phyloP scores from a whole-genome alignment of 202 grass and related monocot species.

The Setaria italica region DNA sequence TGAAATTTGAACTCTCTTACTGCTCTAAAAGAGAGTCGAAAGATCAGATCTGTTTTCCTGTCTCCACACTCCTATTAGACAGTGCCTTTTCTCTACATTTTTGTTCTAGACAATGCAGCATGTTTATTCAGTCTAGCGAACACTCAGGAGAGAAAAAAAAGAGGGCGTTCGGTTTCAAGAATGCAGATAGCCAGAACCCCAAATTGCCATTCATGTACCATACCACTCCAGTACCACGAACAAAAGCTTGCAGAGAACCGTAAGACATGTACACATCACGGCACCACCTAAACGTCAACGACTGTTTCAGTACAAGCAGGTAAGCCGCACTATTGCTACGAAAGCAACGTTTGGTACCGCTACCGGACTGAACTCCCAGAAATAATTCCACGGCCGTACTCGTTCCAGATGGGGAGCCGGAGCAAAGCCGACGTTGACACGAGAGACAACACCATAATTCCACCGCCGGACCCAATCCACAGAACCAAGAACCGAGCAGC shows the following conservation, averaged over 20 bases:
- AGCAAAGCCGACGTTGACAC: slow-evolving; percentile 41
- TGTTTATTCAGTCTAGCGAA: slow-evolving; percentile 10
- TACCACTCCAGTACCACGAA: slow-evolving; percentile 34
- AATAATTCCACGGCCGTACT: slow-evolving; percentile 26
- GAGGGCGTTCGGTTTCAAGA: neutral
- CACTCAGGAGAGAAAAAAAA: neutral
- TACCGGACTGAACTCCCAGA: slow-evolving; percentile 30
- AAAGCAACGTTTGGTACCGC: slow-evolving; percentile 40
- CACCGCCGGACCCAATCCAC: neutral
- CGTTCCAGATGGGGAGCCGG: slow-evolving; percentile 17
- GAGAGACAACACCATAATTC: slow-evolving; percentile 37
- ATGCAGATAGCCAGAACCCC: slow-evolving; percentile 16
- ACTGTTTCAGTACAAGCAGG: slow-evolving; percentile 35
- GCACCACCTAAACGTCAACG: slow-evolving; percentile 29
- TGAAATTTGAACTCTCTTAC: slow-evolving; percentile 5
- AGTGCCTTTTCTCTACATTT: neutral
- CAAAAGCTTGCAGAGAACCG: slow-evolving; percentile 4
- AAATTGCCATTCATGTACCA: slow-evolving; percentile 29
- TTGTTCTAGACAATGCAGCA: neutral
- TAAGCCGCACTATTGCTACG: slow-evolving; percentile 33
- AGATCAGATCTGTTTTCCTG: slow-evolving; percentile 39
- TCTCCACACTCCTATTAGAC: slow-evolving; percentile 14
- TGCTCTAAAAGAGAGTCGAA: neutral
- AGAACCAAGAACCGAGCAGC: slow-evolving; percentile 33
- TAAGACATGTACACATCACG: slow-evolving; percentile 13